These are phyloP conservation scores for Aspergillus aculeatus DNA, from an alignment of 2,329 filamentous ascomycete genomes.

Conservation along the genomic window DNA sequence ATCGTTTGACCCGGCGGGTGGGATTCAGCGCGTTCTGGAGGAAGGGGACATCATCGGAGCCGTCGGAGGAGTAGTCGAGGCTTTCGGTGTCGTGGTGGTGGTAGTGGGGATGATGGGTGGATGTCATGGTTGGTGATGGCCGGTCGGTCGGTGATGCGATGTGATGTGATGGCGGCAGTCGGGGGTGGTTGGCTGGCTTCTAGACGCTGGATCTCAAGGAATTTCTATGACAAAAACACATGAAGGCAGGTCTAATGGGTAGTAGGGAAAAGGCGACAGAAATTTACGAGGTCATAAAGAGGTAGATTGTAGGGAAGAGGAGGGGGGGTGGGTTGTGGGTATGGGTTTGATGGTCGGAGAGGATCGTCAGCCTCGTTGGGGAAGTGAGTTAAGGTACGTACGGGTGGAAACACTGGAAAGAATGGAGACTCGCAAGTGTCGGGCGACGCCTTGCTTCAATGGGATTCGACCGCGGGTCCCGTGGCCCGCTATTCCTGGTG, in stretches of 20 bases:
- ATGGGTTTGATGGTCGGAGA: not conserved
- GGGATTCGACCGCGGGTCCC: not conserved
- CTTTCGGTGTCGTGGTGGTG: slow-evolving; percentile 25
- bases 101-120: not conserved
- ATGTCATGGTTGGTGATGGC: not conserved
- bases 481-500: not conserved
- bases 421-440: not conserved
- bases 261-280: not conserved
- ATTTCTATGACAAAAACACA: not conserved
- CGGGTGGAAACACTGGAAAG: no score
- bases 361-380: not conserved
- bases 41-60: slow-evolving; percentile 24
- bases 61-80: slow-evolving; percentile 35
- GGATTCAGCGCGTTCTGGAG: slow-evolving; percentile 7
- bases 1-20: slow-evolving; percentile 15
- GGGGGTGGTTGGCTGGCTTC: not conserved
- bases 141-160: not conserved
- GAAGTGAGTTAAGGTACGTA: not conserved
- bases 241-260: not conserved
- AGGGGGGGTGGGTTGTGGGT: not conserved
- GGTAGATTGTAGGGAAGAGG: not conserved
- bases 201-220: not conserved
- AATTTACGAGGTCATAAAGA: not conserved
- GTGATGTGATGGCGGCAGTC: not conserved
- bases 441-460: not conserved